phyloP scores from a whole-genome alignment of 306 rosid species.

The Pyrus betulifolia region DNA sequence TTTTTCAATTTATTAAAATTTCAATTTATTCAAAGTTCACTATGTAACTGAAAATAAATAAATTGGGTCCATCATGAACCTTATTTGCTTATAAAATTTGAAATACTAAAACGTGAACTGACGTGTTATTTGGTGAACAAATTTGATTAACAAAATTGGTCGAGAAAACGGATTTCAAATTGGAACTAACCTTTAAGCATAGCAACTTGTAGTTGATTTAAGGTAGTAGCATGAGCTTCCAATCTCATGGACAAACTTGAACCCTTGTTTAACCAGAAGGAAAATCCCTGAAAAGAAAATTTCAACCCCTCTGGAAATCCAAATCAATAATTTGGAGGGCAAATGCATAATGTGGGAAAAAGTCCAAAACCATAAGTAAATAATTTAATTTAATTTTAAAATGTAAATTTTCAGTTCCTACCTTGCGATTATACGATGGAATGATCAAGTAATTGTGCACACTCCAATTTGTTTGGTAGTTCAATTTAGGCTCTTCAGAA shows the following conservation, averaged over 20 bases:
- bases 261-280: constrained; percentile 70
- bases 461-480: constrained; percentile 41
- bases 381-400: background rate
- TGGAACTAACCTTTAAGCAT: constrained; percentile 35
- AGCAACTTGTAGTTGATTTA: constrained; percentile 35
- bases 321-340: background rate
- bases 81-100: background rate
- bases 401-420: constrained; percentile 8
- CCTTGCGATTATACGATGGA: constrained; percentile 46
- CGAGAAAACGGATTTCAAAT: background rate
- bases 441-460: constrained; percentile 30
- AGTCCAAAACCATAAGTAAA: background rate
- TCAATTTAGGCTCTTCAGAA: constrained; percentile 46
- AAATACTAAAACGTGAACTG: no score
- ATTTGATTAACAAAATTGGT: background rate
- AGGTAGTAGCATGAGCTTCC: constrained; percentile 41
- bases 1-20: background rate
- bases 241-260: constrained; percentile 46
- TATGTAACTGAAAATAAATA: background rate
- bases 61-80: background rate
- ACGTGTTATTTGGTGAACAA: background rate
- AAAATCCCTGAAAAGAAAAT: constrained; percentile 38
- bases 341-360: background rate
- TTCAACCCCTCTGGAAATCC: constrained; percentile 2
- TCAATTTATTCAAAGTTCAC: background rate